Conservation (phyloP, 73 alveolate genomes). For the Uronychia setigera region DNA sequence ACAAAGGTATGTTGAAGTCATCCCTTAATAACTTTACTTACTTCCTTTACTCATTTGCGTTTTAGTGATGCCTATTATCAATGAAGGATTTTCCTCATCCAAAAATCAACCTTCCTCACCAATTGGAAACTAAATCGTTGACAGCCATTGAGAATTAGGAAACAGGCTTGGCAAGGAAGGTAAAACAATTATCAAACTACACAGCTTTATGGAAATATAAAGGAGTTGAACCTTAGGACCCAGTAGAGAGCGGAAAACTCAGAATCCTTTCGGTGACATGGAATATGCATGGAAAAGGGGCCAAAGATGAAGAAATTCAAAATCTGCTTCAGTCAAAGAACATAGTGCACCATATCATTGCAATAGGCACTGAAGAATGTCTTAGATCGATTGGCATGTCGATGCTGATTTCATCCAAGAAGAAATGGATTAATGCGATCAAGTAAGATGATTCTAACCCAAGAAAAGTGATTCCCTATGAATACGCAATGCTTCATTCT, state of each 20-base stretch:
- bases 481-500: conserved; percentile 71
- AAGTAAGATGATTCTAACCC: conserved; percentile 7
- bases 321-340: conserved; percentile 58
- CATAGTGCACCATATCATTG: conserved; percentile 80
- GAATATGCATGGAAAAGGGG: conserved; percentile 83
- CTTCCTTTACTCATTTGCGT: too few relatives aligned
- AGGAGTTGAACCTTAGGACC: conserved; percentile 19
- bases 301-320: conserved; percentile 24
- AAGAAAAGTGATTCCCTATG: conserved; percentile 63
- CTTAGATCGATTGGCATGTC: conserved; percentile 85
- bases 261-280: conserved; percentile 72
- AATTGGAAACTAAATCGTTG: too few relatives aligned
- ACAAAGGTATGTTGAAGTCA: too few relatives aligned
- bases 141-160: too few relatives aligned
- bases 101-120: too few relatives aligned
- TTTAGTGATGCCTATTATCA: too few relatives aligned
- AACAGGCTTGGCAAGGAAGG: too few relatives aligned
- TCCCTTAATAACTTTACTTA: too few relatives aligned
- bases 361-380: conserved; percentile 93
- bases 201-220: not conserved
- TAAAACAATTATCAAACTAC: too few relatives aligned
- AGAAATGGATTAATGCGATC: conserved; percentile 73
- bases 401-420: conserved; percentile 75
- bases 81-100: too few relatives aligned
- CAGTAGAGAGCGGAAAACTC: conserved; percentile 25